Evolutionary conservation across 164 flowering plant genomes (phyloP), one percentile per base, ranked within the genome.

Genomic region (Brasenia schreberi): DNA sequence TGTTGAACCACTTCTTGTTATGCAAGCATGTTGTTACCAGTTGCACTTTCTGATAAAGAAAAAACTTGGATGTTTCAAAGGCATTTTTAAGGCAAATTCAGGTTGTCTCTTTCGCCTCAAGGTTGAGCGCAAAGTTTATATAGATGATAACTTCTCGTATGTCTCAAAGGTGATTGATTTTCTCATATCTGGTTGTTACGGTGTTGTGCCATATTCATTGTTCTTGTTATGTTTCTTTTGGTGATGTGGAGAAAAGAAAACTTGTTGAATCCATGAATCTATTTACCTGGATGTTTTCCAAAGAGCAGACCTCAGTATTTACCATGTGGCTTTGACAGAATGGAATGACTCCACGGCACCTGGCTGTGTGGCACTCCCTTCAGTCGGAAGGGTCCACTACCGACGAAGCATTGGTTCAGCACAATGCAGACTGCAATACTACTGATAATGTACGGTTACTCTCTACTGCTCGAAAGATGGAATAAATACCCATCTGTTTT

Each of bases 311-410:
- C 14, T 45, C 53, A 7, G 7, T 7, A 45, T 45, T 45, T 1
- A 45, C 53, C 53, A 45, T 45, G 53, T 45, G 53, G 14, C 61
- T 64, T 18, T 0, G 73, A 75, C 86, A 95, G 99, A 95, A 95
- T 75, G 99, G 97, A 52, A 95, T 95, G 99, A 88, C 99, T n/a
- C 97, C 99, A 44, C 75, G 92, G 77, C 99, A 95, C 76, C 90
- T 95, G 69, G 93, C 99, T 68, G 96, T 90, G 44, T 95, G 99
- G 99, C 74, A 82, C 73, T 90, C 99, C 5, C 86, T 79, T 16
- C 79, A 78, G 62, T 70, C 83, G 61, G 89, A 88, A 61, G 94
- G 86, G 69, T 81, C 72, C 70, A 79, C 80, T 62, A 84, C 96
- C 68, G 97, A 90, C 61, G 77, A 82, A 77, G 81, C 89, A 42